Base-by-base conservation (phyloP, 1,139 yeast genomes). In the Arxiozyma bovina region DNA sequence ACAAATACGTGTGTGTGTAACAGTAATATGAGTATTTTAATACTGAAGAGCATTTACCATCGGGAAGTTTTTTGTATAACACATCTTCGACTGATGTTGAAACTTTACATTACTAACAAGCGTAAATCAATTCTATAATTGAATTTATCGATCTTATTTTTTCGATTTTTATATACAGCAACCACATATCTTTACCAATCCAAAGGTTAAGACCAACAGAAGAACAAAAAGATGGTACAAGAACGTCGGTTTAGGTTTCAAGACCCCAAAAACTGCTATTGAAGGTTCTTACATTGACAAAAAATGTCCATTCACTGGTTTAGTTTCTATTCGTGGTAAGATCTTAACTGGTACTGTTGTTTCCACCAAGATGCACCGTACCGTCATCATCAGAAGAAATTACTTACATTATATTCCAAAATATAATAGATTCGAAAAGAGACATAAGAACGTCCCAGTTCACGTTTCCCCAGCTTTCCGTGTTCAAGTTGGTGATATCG, bases 401-500 rank as follows among this genome's bases (percentile, higher is more conserved):
- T 94, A 94, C 94, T 89, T 94, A 78, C 99, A 94, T 83, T 94
- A 89, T 82, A 87, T 93, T 78, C 96, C 98, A 79, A 93, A 94
- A 87, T 93, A 93, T 85, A 93, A 91, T 96, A 91, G 99, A 87
- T 93, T 90, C 87, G 99, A 93, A 84, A 93, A 93, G 89, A 91
- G 99, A 84, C 99, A 93, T 89, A 94, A 93, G 94, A 94, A 93
- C 85, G 84, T 94, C 67, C 95, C 99, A 77, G 99, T 97, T 73
- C 99, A 93, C 83, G 89, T 94, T 73, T 91, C 98, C 66, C 99
- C 99, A 80, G 99, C 99, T 79, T 93, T 93, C 98, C 96, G 99
- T 83, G 97, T 91, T 73, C 81, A 81, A 77, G 98, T 91, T 77
- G 99, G 99, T 83, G 99, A 94, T 75, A 82, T 87, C 70, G 99